Percentiles rank a stretch among this genome's conserved stretches.
These are phyloP conservation scores for Parafenestella ontariensis DNA, from an alignment of 2,329 filamentous ascomycete species.

Conservation along the genomic window DNA sequence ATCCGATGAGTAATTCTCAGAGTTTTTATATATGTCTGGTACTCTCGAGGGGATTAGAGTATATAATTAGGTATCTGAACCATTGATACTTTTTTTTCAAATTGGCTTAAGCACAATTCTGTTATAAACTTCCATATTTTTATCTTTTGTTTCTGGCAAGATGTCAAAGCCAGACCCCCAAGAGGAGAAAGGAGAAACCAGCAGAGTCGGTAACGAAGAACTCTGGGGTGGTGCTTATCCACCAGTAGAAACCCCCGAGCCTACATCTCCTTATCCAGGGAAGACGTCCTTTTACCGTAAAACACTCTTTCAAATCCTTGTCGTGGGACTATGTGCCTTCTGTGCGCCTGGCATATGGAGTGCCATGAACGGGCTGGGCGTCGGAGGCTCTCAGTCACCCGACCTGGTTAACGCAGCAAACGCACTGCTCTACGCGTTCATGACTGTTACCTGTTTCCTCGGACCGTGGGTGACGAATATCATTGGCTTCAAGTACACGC, in stretches of 20 bases:
- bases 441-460: conserved; percentile 58
- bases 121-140: too few species aligned
- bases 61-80: background rate
- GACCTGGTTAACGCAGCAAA: conserved; percentile 61
- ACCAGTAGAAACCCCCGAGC: background rate
- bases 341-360: conserved; percentile 60
- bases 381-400: conserved; percentile 61
- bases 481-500: conserved; percentile 56
- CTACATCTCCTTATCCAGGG: background rate
- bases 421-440: conserved; percentile 57
- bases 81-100: too few species aligned
- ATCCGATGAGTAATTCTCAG: background rate
- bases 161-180: conserved; percentile 2
- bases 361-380: conserved; percentile 62
- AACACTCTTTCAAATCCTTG: conserved; percentile 15
- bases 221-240: conserved; percentile 1
- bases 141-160: background rate
- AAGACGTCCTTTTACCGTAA: conserved; percentile 15
- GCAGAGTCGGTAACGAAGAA: conserved; percentile 7
- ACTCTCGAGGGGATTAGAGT: background rate
- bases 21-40: background rate
- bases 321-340: conserved; percentile 21
- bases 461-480: conserved; percentile 59
- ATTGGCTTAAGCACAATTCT: too few species aligned
- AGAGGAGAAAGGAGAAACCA: background rate